Evolutionary conservation across 2,329 filamentous ascomycete species (phyloP).

Genomic region (Alternaria triticimaculans): DNA sequence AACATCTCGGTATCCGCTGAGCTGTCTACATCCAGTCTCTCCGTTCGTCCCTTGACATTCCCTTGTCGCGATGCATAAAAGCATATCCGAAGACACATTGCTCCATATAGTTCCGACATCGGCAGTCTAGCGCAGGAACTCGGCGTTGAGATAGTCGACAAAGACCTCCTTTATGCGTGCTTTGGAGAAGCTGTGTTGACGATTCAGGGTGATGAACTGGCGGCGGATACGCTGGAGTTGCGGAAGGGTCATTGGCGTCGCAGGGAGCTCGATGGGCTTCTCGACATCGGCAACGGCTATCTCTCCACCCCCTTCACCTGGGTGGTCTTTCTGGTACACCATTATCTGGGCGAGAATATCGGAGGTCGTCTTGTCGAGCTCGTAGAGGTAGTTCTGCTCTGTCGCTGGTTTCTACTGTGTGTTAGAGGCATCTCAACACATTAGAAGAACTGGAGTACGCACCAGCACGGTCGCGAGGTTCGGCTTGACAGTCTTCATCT

Average conservation of each 20-base stretch:
- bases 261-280: slow-evolving; percentile 69
- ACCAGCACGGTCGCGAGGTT: slow-evolving; percentile 76
- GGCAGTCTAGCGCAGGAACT: slow-evolving; percentile 40
- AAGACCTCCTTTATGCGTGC: slow-evolving; percentile 47
- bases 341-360: slow-evolving; percentile 74
- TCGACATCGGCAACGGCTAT: slow-evolving; percentile 62
- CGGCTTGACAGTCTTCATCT: slow-evolving; percentile 71
- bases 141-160: slow-evolving; percentile 49
- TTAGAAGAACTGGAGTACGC: slow-evolving; percentile 17
- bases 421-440: slow-evolving; percentile 3
- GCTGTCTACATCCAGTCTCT: not conserved
- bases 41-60: not conserved
- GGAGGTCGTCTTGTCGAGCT: slow-evolving; percentile 79
- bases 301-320: slow-evolving; percentile 66
- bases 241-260: slow-evolving; percentile 70
- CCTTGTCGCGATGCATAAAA: not conserved
- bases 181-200: slow-evolving; percentile 63
- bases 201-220: slow-evolving; percentile 78
- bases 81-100: slow-evolving; percentile 3
- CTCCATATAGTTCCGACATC: not conserved
- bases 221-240: slow-evolving; percentile 79
- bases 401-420: slow-evolving; percentile 61
- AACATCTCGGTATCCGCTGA: not conserved
- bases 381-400: slow-evolving; percentile 76
- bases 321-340: slow-evolving; percentile 70